Conservation (phyloP, 139 green algal species). For the Micromonas commoda region DNA sequence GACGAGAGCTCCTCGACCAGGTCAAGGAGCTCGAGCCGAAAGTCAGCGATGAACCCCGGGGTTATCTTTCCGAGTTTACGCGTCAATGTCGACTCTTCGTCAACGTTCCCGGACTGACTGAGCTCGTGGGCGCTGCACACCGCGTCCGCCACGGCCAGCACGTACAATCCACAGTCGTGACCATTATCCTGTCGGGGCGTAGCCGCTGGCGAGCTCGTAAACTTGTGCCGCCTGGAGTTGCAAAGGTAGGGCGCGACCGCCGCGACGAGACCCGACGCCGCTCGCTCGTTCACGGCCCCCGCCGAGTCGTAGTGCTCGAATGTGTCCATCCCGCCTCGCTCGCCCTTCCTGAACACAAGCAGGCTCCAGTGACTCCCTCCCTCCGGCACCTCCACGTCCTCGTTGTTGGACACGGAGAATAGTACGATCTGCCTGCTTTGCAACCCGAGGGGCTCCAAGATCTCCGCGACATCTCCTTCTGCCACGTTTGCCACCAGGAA, state of each 20-base stretch:
- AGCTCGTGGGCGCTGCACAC: neutral
- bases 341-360: neutral
- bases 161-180: slow-evolving; percentile 63
- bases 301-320: too few species aligned
- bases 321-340: neutral
- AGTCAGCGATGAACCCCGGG: neutral
- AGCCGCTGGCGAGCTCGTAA: neutral
- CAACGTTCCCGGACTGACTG: neutral
- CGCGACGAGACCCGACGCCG: neutral
- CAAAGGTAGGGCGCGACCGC: neutral
- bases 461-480: neutral
- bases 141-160: slow-evolving; percentile 47
- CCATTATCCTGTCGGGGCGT: slow-evolving; percentile 55
- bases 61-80: neutral
- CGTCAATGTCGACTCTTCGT: neutral
- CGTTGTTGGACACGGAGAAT: slow-evolving; percentile 48
- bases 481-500: slow-evolving; percentile 34
- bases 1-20: neutral
- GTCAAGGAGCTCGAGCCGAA: neutral
- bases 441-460: neutral
- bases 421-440: slow-evolving; percentile 48
- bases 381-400: neutral
- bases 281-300: too few species aligned
- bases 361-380: neutral
- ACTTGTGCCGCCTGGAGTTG: neutral